Evolutionary conservation across 495 filamentous ascomycete species (phyloP).

Genomic region (Penicillium soppii): DNA sequence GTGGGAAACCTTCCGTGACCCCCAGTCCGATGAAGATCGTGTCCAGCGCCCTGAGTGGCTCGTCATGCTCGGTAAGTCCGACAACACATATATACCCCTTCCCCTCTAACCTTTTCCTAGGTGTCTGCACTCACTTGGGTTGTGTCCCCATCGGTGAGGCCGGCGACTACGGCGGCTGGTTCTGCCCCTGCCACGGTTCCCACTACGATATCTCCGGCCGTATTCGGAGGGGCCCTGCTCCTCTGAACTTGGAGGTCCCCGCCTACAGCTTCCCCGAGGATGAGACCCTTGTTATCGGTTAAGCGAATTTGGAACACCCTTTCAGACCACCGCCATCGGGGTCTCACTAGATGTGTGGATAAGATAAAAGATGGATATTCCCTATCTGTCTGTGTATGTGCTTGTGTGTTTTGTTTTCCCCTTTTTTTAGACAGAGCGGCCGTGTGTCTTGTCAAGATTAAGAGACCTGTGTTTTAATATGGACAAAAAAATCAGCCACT

Average conservation of each 20-base stretch:
- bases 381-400: conserved; percentile 33
- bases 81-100: not conserved
- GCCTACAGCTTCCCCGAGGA: conserved; percentile 83
- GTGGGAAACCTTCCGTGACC: conserved; percentile 81
- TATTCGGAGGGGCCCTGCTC: conserved; percentile 92
- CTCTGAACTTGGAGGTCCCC: conserved; percentile 95
- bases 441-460: conserved; percentile 45
- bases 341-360: conserved; percentile 21
- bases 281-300: conserved; percentile 78
- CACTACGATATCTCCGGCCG: conserved; percentile 99
- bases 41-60: conserved; percentile 99
- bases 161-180: conserved; percentile 98
- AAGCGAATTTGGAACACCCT: conserved; percentile 24
- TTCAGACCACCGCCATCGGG: conserved; percentile 4
- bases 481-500: conserved; percentile 44
- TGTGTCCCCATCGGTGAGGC: conserved; percentile 99
- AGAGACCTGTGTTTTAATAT: conserved; percentile 50
- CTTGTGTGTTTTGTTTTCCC: conserved; percentile 26
- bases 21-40: conserved; percentile 85
- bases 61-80: conserved; percentile 84
- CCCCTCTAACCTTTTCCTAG: conserved; percentile 40
- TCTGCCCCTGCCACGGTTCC: conserved; percentile 99
- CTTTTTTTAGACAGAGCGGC: conserved; percentile 44
- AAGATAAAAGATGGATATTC: conserved; percentile 18
- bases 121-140: conserved; percentile 98